Percentiles rank a stretch among this genome's conserved stretches.
These are phyloP conservation scores for Debaryomyces singareniensis DNA, from an alignment of 1,139 yeast species.

Conservation along the genomic window DNA sequence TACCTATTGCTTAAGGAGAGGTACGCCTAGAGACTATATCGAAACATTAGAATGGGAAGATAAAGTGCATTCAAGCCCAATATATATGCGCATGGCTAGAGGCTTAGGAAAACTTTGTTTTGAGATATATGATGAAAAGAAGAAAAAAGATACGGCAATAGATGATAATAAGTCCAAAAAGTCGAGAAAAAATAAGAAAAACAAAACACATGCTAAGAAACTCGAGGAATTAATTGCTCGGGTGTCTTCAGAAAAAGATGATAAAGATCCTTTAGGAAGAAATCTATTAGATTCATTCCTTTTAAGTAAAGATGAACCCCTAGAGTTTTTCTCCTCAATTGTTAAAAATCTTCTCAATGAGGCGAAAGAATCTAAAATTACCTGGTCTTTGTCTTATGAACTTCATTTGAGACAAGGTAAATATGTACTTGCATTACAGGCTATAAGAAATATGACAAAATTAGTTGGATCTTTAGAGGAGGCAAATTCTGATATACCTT, in stretches of 20 bases:
- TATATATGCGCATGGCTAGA: constrained; percentile 60
- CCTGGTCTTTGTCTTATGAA: constrained; percentile 34
- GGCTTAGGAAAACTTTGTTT: constrained; percentile 62
- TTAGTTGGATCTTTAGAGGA: constrained; percentile 16
- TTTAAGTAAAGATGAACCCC: constrained; percentile 17
- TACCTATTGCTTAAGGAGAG: constrained; percentile 83
- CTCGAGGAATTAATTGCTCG: constrained; percentile 31
- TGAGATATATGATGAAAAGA: constrained; percentile 29
- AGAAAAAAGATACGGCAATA: constrained; percentile 12
- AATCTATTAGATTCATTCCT: constrained; percentile 24
- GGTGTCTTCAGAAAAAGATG: constrained; percentile 40
- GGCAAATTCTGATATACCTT: constrained; percentile 18
- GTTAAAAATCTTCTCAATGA: constrained; percentile 29
- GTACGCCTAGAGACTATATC: constrained; percentile 80
- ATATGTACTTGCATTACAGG: constrained; percentile 42
- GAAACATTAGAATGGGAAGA: constrained; percentile 82
- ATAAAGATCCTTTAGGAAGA: constrained; percentile 46
- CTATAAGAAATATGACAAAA: constrained; percentile 32
- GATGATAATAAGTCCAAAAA: constrained; percentile 13
- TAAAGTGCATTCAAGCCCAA: constrained; percentile 58
- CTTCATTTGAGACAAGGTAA: constrained; percentile 36
- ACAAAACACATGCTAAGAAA: constrained; percentile 34
- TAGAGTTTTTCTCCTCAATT: constrained; percentile 23
- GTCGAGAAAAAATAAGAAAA: constrained; percentile 26
- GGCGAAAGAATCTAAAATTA: constrained; percentile 25